These are phyloP conservation scores for Cenchrus fungigraminus DNA, from an alignment of 176 grass and related monocot genomes.

Conservation along the genomic window DNA sequence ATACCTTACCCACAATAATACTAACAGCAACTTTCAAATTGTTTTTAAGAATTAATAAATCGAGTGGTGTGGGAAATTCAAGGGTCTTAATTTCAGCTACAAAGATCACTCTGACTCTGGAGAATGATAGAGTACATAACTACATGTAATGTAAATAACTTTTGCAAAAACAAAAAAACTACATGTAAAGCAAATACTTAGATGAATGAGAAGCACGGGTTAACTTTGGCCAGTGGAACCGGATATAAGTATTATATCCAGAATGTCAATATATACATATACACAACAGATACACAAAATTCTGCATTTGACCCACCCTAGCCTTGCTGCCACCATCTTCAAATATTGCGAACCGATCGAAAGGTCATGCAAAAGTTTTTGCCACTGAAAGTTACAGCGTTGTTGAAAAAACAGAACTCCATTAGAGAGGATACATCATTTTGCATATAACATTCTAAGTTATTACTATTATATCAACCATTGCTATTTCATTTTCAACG, in stretches of 20 bases:
- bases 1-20: no score
- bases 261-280: neutral
- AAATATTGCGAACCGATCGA: neutral
- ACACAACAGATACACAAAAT: neutral
- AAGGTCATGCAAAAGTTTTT: conserved; percentile 31
- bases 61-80: neutral
- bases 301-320: neutral
- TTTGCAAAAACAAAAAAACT: no score
- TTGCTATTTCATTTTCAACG: no score
- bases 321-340: conserved; percentile 4
- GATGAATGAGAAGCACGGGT: neutral
- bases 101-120: neutral
- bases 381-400: conserved; percentile 36
- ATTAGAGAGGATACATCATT: neutral
- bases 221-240: neutral
- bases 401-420: neutral
- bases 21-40: neutral
- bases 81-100: neutral
- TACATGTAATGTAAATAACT: neutral
- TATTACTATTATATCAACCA: no score
- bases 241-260: neutral
- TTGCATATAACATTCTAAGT: neutral
- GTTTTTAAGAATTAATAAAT: neutral
- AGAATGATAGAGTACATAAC: neutral
- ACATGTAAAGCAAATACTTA: neutral